Conservation (phyloP, 1,284 basidiomycete genomes). For the Pascua sp. region DNA sequence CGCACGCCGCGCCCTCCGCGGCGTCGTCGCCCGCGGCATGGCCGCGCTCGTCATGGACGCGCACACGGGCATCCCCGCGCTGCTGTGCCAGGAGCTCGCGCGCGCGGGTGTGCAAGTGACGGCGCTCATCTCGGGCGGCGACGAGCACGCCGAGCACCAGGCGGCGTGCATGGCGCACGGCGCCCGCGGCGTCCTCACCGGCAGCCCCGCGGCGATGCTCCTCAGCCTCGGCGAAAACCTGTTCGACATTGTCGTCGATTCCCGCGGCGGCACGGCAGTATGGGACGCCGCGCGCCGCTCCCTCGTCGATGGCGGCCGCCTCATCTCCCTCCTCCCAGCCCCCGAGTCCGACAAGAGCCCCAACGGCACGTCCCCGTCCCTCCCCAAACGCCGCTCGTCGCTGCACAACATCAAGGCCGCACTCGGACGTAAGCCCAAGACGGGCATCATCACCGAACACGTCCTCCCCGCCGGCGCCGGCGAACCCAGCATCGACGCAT, state of each 20-base stretch:
- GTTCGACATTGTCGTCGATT: constrained; percentile 76
- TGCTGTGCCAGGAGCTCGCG: constrained; percentile 68
- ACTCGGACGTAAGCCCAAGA: not conserved
- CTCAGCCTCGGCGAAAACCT: constrained; percentile 37
- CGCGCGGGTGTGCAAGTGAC: constrained; percentile 42
- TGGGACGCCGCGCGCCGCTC: constrained; percentile 68
- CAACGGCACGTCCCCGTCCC: not conserved
- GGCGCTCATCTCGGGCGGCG: constrained; percentile 40
- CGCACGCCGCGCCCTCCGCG: constrained; percentile 71
- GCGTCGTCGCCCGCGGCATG: constrained; percentile 45
- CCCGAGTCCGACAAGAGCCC: not conserved
- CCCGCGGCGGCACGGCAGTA: constrained; percentile 68
- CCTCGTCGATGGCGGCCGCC: constrained; percentile 51
- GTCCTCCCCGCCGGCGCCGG: constrained; percentile 37
- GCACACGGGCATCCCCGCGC: constrained; percentile 69
- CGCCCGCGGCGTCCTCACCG: constrained; percentile 42
- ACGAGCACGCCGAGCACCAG: constrained; percentile 29
- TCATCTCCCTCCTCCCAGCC: constrained; percentile 4
- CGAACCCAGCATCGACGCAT: constrained; percentile 43
- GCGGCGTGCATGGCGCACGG: constrained; percentile 37
- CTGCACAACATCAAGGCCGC: not conserved
- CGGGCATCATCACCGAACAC: constrained; percentile 17
- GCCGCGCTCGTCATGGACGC: constrained; percentile 68
- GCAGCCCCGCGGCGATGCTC: constrained; percentile 39
- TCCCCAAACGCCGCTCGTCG: not conserved